A percentile compares a stretch with the other conserved stretches of the same genome.
These are phyloP conservation scores for Alternaria brassicicola DNA, from an alignment of 2,329 filamentous ascomycete species.

Conservation along the genomic window DNA sequence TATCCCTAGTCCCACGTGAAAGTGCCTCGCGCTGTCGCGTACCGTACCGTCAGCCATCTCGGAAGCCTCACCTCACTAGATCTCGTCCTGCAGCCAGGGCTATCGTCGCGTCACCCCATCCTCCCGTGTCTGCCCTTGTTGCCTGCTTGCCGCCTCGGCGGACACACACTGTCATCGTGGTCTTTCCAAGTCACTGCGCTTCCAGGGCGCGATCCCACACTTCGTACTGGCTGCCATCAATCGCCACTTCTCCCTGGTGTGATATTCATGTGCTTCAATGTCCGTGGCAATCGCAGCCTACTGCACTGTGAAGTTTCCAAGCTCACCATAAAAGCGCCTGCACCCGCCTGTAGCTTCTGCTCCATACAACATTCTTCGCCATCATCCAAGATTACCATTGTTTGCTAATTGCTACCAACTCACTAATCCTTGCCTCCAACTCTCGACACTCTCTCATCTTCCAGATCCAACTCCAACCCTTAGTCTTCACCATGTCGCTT, in stretches of 20 bases:
- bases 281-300: conserved; percentile 3
- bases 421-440: not conserved
- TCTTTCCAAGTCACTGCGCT: conserved; percentile 6
- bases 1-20: not conserved
- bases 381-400: not conserved
- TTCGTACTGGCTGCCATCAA: conserved; percentile 1
- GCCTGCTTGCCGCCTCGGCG: conserved; percentile 7
- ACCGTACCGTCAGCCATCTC: conserved; percentile 6
- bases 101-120: conserved; percentile 19
- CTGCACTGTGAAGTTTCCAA: conserved; percentile 4
- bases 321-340: conserved; percentile 9
- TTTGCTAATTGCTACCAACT: not conserved
- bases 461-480: not conserved
- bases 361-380: not conserved
- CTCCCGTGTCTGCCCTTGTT: not conserved
- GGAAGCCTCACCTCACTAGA: conserved; percentile 1
- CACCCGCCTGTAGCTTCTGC: not conserved
- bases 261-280: conserved; percentile 11
- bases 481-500: conserved; percentile 6
- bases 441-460: not conserved
- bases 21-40: conserved; percentile 8
- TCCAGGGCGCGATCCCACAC: conserved; percentile 1
- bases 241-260: conserved; percentile 14
- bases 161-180: not conserved
- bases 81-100: conserved; percentile 4